phyloP scores from a whole-genome alignment of 257 asterid species.

The Solanum peruvianum region DNA sequence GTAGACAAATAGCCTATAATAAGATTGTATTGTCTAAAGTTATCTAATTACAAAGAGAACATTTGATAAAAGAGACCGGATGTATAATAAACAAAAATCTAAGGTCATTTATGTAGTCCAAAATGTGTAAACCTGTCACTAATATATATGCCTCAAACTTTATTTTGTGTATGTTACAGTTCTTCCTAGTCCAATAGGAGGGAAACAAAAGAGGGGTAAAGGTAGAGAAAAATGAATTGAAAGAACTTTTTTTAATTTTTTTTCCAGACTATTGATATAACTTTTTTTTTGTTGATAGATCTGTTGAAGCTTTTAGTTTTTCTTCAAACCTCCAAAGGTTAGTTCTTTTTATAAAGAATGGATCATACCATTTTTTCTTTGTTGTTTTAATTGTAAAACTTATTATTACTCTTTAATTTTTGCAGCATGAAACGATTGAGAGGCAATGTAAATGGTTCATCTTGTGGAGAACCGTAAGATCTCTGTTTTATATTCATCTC shows the following conservation, averaged over 20 bases:
- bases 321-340: constrained; percentile 28
- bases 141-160: not conserved
- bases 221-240: not conserved
- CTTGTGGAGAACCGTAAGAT: constrained; percentile 76
- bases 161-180: not conserved
- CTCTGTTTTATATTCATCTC: not conserved
- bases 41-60: not conserved
- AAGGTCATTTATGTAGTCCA: not conserved
- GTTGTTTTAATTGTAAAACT: not conserved
- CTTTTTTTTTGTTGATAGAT: constrained; percentile 24
- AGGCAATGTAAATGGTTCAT: constrained; percentile 45
- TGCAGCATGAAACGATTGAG: constrained; percentile 63
- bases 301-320: constrained; percentile 23
- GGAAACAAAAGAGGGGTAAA: not conserved
- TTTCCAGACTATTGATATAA: constrained; percentile 10
- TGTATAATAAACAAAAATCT: not conserved
- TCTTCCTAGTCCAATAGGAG: constrained; percentile 3
- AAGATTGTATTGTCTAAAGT: not conserved
- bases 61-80: not conserved
- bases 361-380: not conserved
- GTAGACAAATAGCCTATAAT: no score
- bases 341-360: constrained; percentile 4
- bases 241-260: not conserved
- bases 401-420: not conserved
- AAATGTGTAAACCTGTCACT: not conserved